phyloP scores from a whole-genome alignment of 2,329 filamentous ascomycete species.

The Dothistroma septosporum region DNA sequence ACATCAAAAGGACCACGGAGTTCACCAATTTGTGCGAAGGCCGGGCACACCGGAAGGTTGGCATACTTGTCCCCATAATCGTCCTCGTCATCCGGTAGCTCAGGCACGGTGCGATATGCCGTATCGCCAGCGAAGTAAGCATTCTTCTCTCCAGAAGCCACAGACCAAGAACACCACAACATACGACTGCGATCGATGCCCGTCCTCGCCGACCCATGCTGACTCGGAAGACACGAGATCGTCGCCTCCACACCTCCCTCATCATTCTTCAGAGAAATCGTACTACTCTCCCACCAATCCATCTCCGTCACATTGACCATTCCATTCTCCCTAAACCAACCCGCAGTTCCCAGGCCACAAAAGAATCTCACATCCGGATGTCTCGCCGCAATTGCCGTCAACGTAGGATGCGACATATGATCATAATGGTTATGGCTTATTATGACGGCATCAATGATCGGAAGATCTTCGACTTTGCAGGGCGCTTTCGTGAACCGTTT shows the following conservation, averaged over 20 bases:
- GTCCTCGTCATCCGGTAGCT: conserved; percentile 58
- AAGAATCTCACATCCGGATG: conserved; percentile 84
- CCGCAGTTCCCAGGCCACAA: conserved; percentile 74
- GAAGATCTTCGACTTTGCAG: conserved; percentile 73
- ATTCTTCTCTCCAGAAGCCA: conserved; percentile 69
- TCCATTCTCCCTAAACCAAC: conserved; percentile 71
- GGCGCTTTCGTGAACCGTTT: conserved; percentile 75
- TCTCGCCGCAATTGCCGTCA: conserved; percentile 64
- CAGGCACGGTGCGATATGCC: conserved; percentile 75
- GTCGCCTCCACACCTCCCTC: conserved; percentile 59
- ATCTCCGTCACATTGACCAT: conserved; percentile 78
- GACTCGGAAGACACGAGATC: conserved; percentile 75
- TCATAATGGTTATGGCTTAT: conserved; percentile 94
- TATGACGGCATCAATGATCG: conserved; percentile 66
- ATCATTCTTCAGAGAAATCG: conserved; percentile 56
- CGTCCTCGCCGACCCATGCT: conserved; percentile 71
- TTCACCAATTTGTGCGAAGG: conserved; percentile 78
- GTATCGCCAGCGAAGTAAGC: conserved; percentile 86
- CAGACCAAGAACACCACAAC: conserved; percentile 83
- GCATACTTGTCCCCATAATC: conserved; percentile 65
- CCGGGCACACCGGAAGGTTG: conserved; percentile 70
- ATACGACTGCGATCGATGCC: conserved; percentile 68
- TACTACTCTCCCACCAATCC: conserved; percentile 89
- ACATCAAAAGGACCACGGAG: conserved; percentile 83
- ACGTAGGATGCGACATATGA: conserved; percentile 74